These are phyloP conservation scores for Solanum sejunctum DNA, from an alignment of 257 asterid genomes.

Conservation along the genomic window DNA sequence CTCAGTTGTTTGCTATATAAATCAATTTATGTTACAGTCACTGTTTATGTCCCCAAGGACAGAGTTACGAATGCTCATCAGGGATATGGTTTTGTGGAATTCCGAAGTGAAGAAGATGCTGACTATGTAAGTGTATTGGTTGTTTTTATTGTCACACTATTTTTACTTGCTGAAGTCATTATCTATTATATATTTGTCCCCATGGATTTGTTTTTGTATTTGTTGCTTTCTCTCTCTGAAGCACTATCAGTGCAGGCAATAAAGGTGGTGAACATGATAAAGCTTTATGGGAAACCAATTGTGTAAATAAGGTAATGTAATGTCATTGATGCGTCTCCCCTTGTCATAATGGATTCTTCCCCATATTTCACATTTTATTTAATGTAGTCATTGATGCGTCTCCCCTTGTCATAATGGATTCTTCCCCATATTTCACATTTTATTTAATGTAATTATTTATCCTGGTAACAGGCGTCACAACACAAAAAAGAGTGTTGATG, in stretches of 20 bases:
- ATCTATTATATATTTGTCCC: not conserved
- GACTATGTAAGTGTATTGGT: constrained; percentile 58
- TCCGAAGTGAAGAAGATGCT: constrained; percentile 97
- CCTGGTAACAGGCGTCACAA: constrained; percentile 72
- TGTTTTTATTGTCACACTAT: constrained; percentile 4
- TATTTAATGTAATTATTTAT: not conserved
- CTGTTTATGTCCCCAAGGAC: constrained; percentile 95
- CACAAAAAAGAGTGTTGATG: constrained; percentile 93
- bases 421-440: not conserved
- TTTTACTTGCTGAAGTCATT: not conserved
- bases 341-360: not conserved
- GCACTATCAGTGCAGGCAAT: constrained; percentile 50
- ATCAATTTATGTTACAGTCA: constrained; percentile 33
- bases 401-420: not conserved
- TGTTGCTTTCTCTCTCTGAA: not conserved
- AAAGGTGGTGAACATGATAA: constrained; percentile 87
- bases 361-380: not conserved
- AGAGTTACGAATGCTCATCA: constrained; percentile 91
- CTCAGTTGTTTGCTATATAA: not conserved
- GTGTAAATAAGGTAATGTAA: constrained; percentile 69
- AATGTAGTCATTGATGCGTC: not conserved
- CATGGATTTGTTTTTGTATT: not conserved
- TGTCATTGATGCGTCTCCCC: not conserved
- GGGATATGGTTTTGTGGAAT: constrained; percentile 93
- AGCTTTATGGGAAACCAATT: constrained; percentile 81